A percentile compares a stretch with the other conserved stretches of the same genome.
Conservation (phyloP, 306 rosid genomes). For the Urtica urens region DNA sequence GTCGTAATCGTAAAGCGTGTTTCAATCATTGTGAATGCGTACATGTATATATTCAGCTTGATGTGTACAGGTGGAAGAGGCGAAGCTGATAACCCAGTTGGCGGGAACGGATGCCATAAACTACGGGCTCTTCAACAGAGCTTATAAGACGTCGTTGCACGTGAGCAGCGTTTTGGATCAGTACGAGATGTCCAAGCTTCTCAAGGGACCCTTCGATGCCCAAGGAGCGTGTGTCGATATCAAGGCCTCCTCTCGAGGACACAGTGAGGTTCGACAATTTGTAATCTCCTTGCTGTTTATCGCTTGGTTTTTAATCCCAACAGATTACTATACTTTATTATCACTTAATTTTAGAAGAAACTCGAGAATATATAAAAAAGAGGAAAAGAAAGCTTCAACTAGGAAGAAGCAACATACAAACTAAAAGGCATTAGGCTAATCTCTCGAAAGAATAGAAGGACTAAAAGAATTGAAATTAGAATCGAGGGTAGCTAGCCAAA, state of each 20-base stretch:
- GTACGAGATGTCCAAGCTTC: slow-evolving; percentile 71
- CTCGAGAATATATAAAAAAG: too few species aligned
- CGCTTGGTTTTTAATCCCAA: too few species aligned
- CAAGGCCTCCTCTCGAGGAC: slow-evolving; percentile 38
- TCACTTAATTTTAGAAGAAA: too few species aligned
- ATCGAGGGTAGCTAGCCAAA: too few species aligned
- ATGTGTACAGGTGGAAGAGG: slow-evolving; percentile 64
- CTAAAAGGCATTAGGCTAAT: too few species aligned
- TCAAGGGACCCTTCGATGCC: slow-evolving; percentile 57
- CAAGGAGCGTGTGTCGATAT: slow-evolving; percentile 72
- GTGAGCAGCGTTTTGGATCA: slow-evolving; percentile 54
- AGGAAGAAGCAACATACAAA: too few species aligned
- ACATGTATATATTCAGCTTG: background rate
- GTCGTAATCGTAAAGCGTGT: too few species aligned
- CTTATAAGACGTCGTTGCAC: slow-evolving; percentile 60
- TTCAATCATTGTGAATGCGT: slow-evolving; percentile 2
- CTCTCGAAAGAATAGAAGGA: too few species aligned
- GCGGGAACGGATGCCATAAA: slow-evolving; percentile 61
- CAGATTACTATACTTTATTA: too few species aligned
- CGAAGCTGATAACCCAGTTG: slow-evolving; percentile 60
- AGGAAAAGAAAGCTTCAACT: too few species aligned
- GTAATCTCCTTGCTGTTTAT: too few species aligned
- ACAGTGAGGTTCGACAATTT: slow-evolving; percentile 44
- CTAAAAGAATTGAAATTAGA: too few species aligned
- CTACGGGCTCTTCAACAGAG: slow-evolving; percentile 64